phyloP scores from a whole-genome alignment of 768 basidiomycete genomes.

The Naganishia friedmannii region DNA sequence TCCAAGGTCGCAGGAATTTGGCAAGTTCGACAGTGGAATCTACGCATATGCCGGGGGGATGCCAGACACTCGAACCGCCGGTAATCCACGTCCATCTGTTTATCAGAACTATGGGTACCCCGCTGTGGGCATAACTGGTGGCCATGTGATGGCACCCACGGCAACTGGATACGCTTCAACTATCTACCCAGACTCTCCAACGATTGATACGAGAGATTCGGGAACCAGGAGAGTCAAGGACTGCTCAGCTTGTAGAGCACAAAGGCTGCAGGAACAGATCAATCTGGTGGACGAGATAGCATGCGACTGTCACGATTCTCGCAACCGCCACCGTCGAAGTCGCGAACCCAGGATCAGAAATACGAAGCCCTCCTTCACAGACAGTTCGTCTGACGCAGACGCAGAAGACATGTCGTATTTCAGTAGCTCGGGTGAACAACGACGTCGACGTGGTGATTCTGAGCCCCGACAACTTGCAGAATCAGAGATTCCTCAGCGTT shows the following conservation, averaged over 20 bases:
- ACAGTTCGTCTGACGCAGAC: conserved; percentile 16
- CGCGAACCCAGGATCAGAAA: neutral
- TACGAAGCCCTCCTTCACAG: neutral
- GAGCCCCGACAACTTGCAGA: neutral
- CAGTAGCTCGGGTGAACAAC: neutral
- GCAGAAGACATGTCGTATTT: neutral
- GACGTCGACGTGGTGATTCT: neutral
- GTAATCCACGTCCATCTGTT: neutral
- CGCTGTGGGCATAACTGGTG: conserved; percentile 1
- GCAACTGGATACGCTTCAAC: conserved; percentile 10
- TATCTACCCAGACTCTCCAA: conserved; percentile 13
- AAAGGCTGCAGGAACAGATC: neutral
- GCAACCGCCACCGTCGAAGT: neutral
- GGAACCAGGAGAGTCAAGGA: neutral
- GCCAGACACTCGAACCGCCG: neutral
- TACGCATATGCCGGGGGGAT: conserved; percentile 16
- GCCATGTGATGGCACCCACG: conserved; percentile 1
- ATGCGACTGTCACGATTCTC: neutral
- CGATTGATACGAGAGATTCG: neutral
- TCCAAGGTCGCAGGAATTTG: neutral
- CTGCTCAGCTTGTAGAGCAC: neutral
- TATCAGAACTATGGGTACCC: neutral
- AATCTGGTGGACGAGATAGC: neutral
- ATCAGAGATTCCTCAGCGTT: neutral
- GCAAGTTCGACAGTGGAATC: conserved; percentile 5